These are phyloP conservation scores for Hansfordia pulvinata DNA, from an alignment of 2,329 filamentous ascomycete species.

Conservation along the genomic window DNA sequence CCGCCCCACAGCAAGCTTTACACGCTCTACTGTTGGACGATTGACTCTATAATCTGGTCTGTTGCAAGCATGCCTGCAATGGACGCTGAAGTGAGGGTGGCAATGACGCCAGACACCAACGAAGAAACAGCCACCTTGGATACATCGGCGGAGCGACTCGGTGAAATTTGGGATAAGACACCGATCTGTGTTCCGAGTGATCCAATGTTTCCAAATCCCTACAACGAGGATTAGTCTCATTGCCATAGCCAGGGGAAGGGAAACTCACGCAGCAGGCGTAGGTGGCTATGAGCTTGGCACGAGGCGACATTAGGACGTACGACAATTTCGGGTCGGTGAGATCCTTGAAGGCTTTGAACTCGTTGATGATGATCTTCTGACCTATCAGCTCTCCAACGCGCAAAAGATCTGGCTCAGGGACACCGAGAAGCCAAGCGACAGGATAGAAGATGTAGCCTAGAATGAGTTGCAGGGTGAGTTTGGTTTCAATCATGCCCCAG, in stretches of 20 bases:
- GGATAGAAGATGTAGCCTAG: constrained; percentile 62
- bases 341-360: constrained; percentile 58
- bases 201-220: constrained; percentile 71
- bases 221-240: constrained; percentile 5
- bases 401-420: constrained; percentile 50
- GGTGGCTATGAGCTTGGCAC: constrained; percentile 69
- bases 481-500: constrained; percentile 48
- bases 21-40: no score
- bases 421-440: constrained; percentile 57
- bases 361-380: constrained; percentile 75
- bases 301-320: constrained; percentile 48
- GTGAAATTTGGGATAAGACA: constrained; percentile 71
- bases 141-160: constrained; percentile 60
- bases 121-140: constrained; percentile 64
- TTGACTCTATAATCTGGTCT: constrained; percentile 12
- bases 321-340: constrained; percentile 33
- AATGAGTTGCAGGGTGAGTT: constrained; percentile 55
- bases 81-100: constrained; percentile 65
- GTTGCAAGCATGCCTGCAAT: constrained; percentile 66
- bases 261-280: constrained; percentile 59
- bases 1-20: no score
- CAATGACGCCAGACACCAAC: constrained; percentile 62
- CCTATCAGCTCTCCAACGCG: constrained; percentile 70
- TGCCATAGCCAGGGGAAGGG: no score
- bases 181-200: constrained; percentile 84